A percentile compares a stretch with the other conserved stretches of the same genome.
These are phyloP conservation scores for Athelia psychrophila DNA, from an alignment of 1,284 basidiomycete species.

Conservation along the genomic window DNA sequence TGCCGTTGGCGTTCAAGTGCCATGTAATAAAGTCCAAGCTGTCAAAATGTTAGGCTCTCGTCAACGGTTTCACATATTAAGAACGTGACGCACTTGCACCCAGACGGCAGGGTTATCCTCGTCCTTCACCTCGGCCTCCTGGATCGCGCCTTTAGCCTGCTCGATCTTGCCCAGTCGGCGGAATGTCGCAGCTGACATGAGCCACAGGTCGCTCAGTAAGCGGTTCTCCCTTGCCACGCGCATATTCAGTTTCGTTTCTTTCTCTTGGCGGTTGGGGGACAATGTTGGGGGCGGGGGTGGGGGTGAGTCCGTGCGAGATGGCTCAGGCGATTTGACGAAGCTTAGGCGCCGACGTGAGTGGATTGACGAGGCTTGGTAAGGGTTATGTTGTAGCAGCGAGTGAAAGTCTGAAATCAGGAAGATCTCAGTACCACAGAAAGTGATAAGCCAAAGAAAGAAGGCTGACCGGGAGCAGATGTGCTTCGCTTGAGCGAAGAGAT, in stretches of 20 bases:
- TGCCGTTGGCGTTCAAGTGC: constrained; percentile 54
- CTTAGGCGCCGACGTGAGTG: constrained; percentile 68
- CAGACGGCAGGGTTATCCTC: constrained; percentile 88
- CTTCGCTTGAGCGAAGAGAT: constrained; percentile 46
- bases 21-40: constrained; percentile 79
- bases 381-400: constrained; percentile 52
- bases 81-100: constrained; percentile 85
- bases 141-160: constrained; percentile 87
- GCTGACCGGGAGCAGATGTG: constrained; percentile 63
- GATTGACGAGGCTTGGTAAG: constrained; percentile 85
- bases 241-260: constrained; percentile 36
- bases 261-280: constrained; percentile 30
- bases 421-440: not conserved
- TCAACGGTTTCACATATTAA: no score
- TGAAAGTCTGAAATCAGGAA: constrained; percentile 57
- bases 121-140: constrained; percentile 92
- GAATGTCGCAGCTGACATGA: constrained; percentile 94
- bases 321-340: constrained; percentile 44
- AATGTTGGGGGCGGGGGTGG: constrained; percentile 43
- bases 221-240: constrained; percentile 63
- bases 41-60: constrained; percentile 2
- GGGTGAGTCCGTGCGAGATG: constrained; percentile 26
- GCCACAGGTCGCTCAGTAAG: constrained; percentile 86
- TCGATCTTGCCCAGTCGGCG: constrained; percentile 86
- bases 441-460: constrained; percentile 6